A percentile compares a stretch with the other conserved stretches of the same genome.
phyloP scores from a whole-genome alignment of 768 basidiomycete species.

The Scleroderma citrinum region DNA sequence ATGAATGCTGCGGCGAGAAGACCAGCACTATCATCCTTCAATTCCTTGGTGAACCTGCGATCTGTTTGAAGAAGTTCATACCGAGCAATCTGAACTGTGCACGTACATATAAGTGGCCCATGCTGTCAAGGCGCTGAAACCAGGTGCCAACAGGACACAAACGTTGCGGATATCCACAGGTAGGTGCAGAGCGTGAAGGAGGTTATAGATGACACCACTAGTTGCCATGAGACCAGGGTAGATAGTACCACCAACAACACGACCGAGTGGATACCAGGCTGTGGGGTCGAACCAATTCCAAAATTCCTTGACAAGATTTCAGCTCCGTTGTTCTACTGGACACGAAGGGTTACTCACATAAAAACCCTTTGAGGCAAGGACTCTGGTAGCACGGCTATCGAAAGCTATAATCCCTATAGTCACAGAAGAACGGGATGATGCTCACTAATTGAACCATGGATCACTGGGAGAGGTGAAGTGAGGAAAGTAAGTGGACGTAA shows the following conservation, averaged over 20 bases:
- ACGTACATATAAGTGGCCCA: constrained; percentile 93
- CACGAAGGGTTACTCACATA: constrained; percentile 56
- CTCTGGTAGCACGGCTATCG: constrained; percentile 82
- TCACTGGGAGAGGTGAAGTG: constrained; percentile 48
- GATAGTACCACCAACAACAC: constrained; percentile 96
- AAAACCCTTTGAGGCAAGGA: constrained; percentile 90
- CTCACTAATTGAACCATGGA: constrained; percentile 99
- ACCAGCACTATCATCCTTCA: constrained; percentile 93
- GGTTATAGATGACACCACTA: constrained; percentile 92
- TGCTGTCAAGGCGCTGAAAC: constrained; percentile 93
- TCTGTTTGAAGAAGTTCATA: background rate
- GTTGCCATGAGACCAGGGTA: constrained; percentile 99
- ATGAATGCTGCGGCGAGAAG: constrained; percentile 98
- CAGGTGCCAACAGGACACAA: constrained; percentile 94
- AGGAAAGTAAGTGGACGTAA: background rate
- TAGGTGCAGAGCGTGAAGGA: constrained; percentile 81
- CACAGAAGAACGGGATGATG: constrained; percentile 11
- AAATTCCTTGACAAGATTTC: constrained; percentile 67
- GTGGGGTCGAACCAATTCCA: constrained; percentile 99
- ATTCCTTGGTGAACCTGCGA: constrained; percentile 87
- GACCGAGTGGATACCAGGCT: constrained; percentile 98
- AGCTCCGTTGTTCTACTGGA: constrained; percentile 1
- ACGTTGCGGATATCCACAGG: constrained; percentile 97
- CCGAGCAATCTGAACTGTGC: background rate
- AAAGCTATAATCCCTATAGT: background rate